These are phyloP conservation scores for Geotrichum reessii DNA, from an alignment of 1,139 yeast species.

Conservation along the genomic window DNA sequence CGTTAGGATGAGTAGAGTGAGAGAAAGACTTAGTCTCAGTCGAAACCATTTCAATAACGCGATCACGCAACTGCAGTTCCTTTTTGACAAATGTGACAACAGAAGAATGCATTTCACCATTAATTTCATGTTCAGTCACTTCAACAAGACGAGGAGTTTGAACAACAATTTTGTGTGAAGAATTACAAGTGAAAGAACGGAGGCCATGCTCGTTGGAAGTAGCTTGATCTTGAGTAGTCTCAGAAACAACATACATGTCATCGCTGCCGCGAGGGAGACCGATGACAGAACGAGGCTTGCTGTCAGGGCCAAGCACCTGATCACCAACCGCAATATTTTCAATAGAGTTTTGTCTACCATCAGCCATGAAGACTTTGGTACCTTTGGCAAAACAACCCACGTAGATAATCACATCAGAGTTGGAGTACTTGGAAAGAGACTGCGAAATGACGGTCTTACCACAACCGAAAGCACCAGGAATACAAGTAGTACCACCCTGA, in stretches of 20 bases:
- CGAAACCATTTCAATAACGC: not conserved
- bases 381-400: conserved; percentile 51
- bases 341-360: not conserved
- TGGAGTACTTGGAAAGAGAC: conserved; percentile 92
- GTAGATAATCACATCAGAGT: conserved; percentile 91
- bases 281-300: not conserved
- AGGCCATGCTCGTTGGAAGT: not conserved
- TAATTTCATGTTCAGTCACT: not conserved
- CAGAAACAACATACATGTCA: not conserved
- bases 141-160: not conserved
- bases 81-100: not conserved
- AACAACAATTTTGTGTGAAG: not conserved
- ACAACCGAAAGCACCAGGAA: conserved; percentile 99
- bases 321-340: not conserved
- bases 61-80: not conserved
- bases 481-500: conserved; percentile 99
- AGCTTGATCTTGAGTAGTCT: not conserved
- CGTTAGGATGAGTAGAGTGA: not conserved
- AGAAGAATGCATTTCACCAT: not conserved
- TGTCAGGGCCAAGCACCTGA: not conserved
- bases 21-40: not conserved
- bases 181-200: not conserved
- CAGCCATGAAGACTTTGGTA: not conserved
- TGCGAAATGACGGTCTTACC: conserved; percentile 99
- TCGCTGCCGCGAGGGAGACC: not conserved